These are phyloP conservation scores for Euphorbia lathyris DNA, from an alignment of 345 rosid species.

Conservation along the genomic window DNA sequence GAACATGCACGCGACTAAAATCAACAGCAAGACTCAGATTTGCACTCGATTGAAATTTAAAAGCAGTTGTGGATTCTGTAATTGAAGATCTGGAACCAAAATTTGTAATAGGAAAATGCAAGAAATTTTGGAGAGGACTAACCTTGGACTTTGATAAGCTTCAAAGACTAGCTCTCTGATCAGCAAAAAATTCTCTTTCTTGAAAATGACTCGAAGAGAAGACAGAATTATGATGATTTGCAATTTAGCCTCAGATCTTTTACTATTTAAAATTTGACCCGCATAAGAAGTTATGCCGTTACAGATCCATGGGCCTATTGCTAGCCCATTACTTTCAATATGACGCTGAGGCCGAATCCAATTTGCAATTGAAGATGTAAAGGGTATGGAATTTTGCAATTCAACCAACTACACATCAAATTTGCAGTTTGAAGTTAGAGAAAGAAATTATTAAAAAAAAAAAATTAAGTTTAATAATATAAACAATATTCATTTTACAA, in stretches of 20 bases:
- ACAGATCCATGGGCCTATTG: no score
- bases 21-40: not conserved
- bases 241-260: not conserved
- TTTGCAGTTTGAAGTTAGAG: no score
- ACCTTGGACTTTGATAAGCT: conserved; percentile 42
- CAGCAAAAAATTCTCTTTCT: conserved; percentile 6
- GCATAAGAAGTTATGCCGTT: not conserved
- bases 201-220: not conserved
- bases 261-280: not conserved
- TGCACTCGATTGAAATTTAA: not conserved
- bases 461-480: no score
- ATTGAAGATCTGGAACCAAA: conserved; percentile 17
- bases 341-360: not conserved
- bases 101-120: not conserved
- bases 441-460: no score
- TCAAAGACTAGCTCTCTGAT: conserved; percentile 13
- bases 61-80: not conserved
- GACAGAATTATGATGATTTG: conserved; percentile 5
- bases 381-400: no score
- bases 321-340: not conserved
- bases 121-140: conserved; percentile 27
- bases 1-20: not conserved
- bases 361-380: no score
- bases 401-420: no score
- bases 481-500: no score